A percentile compares a stretch with the other conserved stretches of the same genome.
Conservation (phyloP, 2,329 filamentous ascomycete species). For the Sphaerulina musiva region DNA sequence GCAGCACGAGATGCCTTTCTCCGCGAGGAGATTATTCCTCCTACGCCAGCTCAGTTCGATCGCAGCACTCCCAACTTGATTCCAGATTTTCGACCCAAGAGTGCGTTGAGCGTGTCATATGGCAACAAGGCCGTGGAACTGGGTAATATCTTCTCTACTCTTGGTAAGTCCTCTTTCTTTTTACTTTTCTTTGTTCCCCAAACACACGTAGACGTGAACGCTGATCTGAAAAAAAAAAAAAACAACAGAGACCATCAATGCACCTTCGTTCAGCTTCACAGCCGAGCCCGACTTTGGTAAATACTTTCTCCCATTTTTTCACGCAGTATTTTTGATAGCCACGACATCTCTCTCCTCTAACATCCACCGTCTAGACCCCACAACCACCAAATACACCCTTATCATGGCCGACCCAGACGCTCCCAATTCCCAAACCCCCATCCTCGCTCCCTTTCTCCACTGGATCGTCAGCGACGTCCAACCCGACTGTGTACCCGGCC, state of each 20-base stretch:
- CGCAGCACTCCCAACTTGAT: slow-evolving; percentile 14
- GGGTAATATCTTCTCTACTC: slow-evolving; percentile 22
- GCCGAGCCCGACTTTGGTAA: slow-evolving; percentile 17
- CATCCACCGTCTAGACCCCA: slow-evolving; percentile 7
- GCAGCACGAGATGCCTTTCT: slow-evolving; percentile 17
- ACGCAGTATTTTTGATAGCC: no score
- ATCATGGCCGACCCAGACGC: slow-evolving; percentile 27
- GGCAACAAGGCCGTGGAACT: slow-evolving; percentile 19
- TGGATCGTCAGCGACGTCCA: slow-evolving; percentile 22
- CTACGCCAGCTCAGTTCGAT: slow-evolving; percentile 6
- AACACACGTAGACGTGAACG: no score
- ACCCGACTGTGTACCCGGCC: slow-evolving; percentile 19
- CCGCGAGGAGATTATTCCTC: slow-evolving; percentile 18
- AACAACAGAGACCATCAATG: slow-evolving; percentile 16
- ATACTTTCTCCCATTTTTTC: neutral
- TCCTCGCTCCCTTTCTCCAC: slow-evolving; percentile 20
- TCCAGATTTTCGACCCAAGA: slow-evolving; percentile 18
- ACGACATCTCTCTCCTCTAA: no score
- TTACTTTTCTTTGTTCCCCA: no score
- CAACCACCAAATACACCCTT: slow-evolving; percentile 25
- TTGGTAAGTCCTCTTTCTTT: slow-evolving; percentile 6
- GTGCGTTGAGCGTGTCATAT: slow-evolving; percentile 16
- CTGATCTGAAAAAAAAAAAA: neutral
- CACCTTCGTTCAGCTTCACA: slow-evolving; percentile 22
- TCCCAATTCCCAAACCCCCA: slow-evolving; percentile 16